Percentiles rank a stretch among this genome's conserved stretches.
These are phyloP conservation scores for Rugosomyces carneus DNA, from an alignment of 1,284 basidiomycete species.

Conservation along the genomic window DNA sequence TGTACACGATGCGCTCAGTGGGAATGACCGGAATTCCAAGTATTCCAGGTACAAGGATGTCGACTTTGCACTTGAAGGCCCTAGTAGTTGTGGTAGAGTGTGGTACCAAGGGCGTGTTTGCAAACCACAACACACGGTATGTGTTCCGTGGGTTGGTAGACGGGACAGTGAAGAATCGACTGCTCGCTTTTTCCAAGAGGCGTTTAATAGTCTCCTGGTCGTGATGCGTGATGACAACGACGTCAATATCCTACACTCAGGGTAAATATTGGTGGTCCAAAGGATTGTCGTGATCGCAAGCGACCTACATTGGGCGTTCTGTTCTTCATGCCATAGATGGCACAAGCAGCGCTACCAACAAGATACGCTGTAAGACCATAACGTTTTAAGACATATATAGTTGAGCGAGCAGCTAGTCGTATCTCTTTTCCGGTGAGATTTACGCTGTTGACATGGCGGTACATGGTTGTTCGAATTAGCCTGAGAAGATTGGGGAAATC, in stretches of 20 bases:
- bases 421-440: conserved; percentile 8
- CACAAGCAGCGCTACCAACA: conserved; percentile 33
- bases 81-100: conserved; percentile 19
- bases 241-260: not conserved
- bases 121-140: conserved; percentile 42
- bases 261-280: no score
- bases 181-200: conserved; percentile 27
- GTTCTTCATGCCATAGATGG: conserved; percentile 29
- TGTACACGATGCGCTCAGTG: conserved; percentile 22
- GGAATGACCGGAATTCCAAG: conserved; percentile 39
- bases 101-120: conserved; percentile 17
- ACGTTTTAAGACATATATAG: conserved; percentile 19
- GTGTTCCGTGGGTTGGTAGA: conserved; percentile 34
- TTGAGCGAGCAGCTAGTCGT: conserved; percentile 16
- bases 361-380: conserved; percentile 27
- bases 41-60: conserved; percentile 41
- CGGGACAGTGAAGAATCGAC: conserved; percentile 35
- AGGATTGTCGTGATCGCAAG: no score
- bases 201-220: conserved; percentile 38
- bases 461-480: no score
- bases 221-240: no score
- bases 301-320: conserved; percentile 31
- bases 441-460: no score
- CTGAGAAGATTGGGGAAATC: no score
- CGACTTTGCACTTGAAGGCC: conserved; percentile 38